Conservation (phyloP, 2,329 filamentous ascomycete genomes). For the Hypoxylon sp. region DNA sequence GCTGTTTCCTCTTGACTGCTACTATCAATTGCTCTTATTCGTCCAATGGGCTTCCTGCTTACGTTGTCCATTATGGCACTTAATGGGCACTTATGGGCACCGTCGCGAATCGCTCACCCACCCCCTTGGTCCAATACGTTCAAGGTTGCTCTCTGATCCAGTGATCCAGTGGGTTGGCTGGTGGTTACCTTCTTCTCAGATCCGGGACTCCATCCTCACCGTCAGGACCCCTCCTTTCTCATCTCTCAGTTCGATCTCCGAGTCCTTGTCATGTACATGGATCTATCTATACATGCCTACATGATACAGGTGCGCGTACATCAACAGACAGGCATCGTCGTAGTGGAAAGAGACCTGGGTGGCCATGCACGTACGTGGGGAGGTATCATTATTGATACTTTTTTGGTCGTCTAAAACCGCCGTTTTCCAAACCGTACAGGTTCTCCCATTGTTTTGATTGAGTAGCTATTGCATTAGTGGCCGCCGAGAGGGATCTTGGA, state of each 20-base stretch:
- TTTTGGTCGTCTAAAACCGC: slow-evolving; percentile 41
- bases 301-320: slow-evolving; percentile 51
- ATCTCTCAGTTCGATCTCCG: slow-evolving; percentile 47
- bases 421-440: slow-evolving; percentile 49
- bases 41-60: slow-evolving; percentile 45
- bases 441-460: slow-evolving; percentile 52
- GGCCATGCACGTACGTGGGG: slow-evolving; percentile 54
- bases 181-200: slow-evolving; percentile 38
- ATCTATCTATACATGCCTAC: slow-evolving; percentile 46
- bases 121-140: slow-evolving; percentile 44
- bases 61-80: slow-evolving; percentile 43
- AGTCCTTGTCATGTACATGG: slow-evolving; percentile 51
- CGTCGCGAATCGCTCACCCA: slow-evolving; percentile 50
- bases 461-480: slow-evolving; percentile 56
- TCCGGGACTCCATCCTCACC: slow-evolving; percentile 44
- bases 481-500: slow-evolving; percentile 51
- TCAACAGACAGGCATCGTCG: slow-evolving; percentile 51
- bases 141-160: too few relatives aligned
- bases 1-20: slow-evolving; percentile 34
- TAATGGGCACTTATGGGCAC: slow-evolving; percentile 16
- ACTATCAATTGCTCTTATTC: slow-evolving; percentile 46
- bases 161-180: slow-evolving; percentile 46
- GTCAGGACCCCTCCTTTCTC: slow-evolving; percentile 38
- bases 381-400: slow-evolving; percentile 47
- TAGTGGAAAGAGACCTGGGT: slow-evolving; percentile 43